A percentile compares a stretch with the other conserved stretches of the same genome.
Conservation (phyloP, 2,329 filamentous ascomycete genomes). For the Fusarium buharicum region DNA sequence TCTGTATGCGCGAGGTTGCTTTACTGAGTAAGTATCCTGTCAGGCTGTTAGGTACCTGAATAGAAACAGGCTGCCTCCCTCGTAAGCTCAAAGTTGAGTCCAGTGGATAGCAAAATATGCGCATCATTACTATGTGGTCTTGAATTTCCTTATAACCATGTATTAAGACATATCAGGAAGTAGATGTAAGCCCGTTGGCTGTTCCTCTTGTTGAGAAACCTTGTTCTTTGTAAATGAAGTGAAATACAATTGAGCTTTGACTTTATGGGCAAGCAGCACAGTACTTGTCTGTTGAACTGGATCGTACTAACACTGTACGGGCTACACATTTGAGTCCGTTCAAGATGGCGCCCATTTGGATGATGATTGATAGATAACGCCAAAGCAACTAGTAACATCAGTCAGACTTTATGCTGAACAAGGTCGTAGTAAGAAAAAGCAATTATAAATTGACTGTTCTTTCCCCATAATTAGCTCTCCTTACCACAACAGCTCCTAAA, state of each 20-base stretch:
- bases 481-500: too few relatives aligned
- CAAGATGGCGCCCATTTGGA: too few relatives aligned
- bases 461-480: too few relatives aligned
- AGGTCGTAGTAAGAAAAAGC: too few relatives aligned
- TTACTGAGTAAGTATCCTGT: background rate
- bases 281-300: too few relatives aligned
- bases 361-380: too few relatives aligned
- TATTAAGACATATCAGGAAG: conserved; percentile 14
- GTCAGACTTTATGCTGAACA: too few relatives aligned
- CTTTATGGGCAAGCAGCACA: background rate
- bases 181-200: conserved; percentile 20
- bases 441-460: too few relatives aligned
- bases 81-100: background rate
- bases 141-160: conserved; percentile 24
- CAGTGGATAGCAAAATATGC: background rate
- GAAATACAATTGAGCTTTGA: background rate
- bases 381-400: too few relatives aligned
- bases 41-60: background rate
- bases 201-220: conserved; percentile 24
- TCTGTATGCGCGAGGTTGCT: conserved; percentile 27
- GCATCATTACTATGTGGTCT: conserved; percentile 13
- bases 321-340: background rate
- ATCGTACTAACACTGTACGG: conserved; percentile 11
- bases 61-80: conserved; percentile 10
- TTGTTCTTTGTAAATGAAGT: background rate